Base-by-base conservation (phyloP, 2,329 filamentous ascomycete species). In the Pyrenophora graminea region DNA sequence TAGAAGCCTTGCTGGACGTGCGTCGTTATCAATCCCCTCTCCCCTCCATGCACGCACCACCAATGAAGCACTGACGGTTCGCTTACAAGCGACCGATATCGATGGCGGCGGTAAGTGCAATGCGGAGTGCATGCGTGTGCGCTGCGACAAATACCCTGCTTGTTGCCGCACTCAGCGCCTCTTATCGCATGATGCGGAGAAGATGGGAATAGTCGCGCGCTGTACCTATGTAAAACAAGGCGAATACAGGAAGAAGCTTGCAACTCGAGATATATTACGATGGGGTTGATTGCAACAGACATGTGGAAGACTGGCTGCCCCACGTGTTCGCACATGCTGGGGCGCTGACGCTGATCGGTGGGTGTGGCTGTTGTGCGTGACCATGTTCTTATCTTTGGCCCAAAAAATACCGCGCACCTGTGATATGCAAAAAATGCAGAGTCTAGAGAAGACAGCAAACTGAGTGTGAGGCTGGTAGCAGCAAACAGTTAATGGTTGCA, bases 241-340 rank as follows among this genome's bases (percentile, higher is more conserved):
- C 10, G 9, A 13, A 10, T 3, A 4, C 7, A 30, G 8, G 4
- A 13, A 30, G 27, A 13, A 30, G 27, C 9, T 10, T 30, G 10
- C 27, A 10, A 30, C 2, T 4, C 10, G 10, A 12, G 2, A 3
- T 30, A 4, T 30, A 5, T 30, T 12, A 30, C 27, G 9, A 4
- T 3, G 10, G 10, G 8, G 2, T 30, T 30, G 27, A 30, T 30
- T 30, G 27, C 27, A 10, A 9, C 27, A 10, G 27, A 30, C 27
- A 30, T 10, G 27, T 12, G 10, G 10, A 9, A 30, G 4, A 30
- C 3, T 10, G 41, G 30, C 41, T 17, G 44, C 55, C 57, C 57
- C 57, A 56, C 57, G 47, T 45, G 57, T 60, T 58, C 45, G 37
- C 51, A 4, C 19, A 17, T 13, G 21, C 23, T 47, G 33, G 27